These are phyloP conservation scores for Pestalotiopsis sp. DNA, from an alignment of 2,329 filamentous ascomycete genomes.

Conservation along the genomic window DNA sequence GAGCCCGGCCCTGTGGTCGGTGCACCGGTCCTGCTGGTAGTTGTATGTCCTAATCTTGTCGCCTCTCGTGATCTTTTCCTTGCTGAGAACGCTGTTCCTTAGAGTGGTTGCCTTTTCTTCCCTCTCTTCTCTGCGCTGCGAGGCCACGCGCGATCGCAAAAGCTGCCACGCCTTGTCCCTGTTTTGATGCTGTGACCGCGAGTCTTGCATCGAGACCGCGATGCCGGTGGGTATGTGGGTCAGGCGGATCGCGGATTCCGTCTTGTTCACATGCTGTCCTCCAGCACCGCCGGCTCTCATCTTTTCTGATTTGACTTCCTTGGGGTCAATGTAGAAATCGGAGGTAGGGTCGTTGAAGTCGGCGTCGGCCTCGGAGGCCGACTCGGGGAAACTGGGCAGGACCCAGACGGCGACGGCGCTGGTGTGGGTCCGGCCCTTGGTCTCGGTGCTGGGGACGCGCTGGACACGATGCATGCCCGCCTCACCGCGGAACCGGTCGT, in stretches of 20 bases:
- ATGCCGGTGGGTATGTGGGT: slow-evolving; percentile 89
- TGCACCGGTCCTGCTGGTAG: slow-evolving; percentile 74
- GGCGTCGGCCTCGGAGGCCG: slow-evolving; percentile 41
- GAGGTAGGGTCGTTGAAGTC: slow-evolving; percentile 83
- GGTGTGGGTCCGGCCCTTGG: slow-evolving; percentile 88
- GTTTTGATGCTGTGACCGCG: slow-evolving; percentile 87
- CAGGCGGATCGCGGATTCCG: slow-evolving; percentile 90
- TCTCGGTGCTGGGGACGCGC: slow-evolving; percentile 88
- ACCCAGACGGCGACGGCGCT: slow-evolving; percentile 92
- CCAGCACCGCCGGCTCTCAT: slow-evolving; percentile 93
- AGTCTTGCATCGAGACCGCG: slow-evolving; percentile 90
- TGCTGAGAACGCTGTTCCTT: slow-evolving; percentile 76
- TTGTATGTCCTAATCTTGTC: slow-evolving; percentile 97
- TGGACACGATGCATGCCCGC: slow-evolving; percentile 96
- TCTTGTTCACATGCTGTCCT: slow-evolving; percentile 98
- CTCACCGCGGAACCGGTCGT: slow-evolving; percentile 81
- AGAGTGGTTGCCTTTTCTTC: slow-evolving; percentile 79
- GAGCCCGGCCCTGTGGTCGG: slow-evolving; percentile 81
- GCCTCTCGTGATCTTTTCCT: slow-evolving; percentile 81
- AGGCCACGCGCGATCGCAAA: slow-evolving; percentile 79
- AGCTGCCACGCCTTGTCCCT: slow-evolving; percentile 85
- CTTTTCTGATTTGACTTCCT: slow-evolving; percentile 82
- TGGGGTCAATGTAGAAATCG: slow-evolving; percentile 86
- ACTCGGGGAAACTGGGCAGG: slow-evolving; percentile 76
- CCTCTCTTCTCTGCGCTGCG: slow-evolving; percentile 76